A percentile compares a stretch with the other conserved stretches of the same genome.
phyloP scores from a whole-genome alignment of 495 filamentous ascomycete species.

The Xylaria telfairii region DNA sequence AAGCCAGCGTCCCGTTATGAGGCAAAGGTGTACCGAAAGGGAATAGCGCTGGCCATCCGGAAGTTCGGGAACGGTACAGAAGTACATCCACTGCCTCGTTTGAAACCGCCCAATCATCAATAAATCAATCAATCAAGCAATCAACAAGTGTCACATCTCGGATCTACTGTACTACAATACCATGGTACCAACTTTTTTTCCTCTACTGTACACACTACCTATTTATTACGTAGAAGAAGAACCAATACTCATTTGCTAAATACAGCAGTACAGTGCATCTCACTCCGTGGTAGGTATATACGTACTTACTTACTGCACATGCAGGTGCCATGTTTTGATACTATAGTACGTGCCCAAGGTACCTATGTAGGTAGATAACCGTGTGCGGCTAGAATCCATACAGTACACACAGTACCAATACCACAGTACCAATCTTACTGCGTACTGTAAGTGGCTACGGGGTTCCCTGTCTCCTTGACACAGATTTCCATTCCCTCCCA shows the following conservation, averaged over 20 bases:
- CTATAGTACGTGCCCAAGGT: too few relatives aligned
- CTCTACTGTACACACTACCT: too few relatives aligned
- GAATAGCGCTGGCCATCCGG: not conserved
- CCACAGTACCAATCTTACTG: too few relatives aligned
- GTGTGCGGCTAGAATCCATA: not conserved
- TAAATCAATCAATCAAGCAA: not conserved
- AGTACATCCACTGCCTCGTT: not conserved
- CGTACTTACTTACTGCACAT: too few relatives aligned
- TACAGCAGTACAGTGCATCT: too few relatives aligned
- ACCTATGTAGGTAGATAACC: not conserved
- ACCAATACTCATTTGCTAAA: not conserved
- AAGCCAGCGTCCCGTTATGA: slow-evolving; percentile 10
- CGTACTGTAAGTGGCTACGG: too few relatives aligned
- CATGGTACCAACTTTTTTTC: not conserved
- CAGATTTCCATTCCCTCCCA: not conserved
- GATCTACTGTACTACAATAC: not conserved
- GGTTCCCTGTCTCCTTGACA: not conserved
- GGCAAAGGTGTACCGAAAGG: not conserved
- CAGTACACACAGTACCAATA: not conserved
- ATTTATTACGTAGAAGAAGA: too few relatives aligned
- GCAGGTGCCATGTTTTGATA: slow-evolving; percentile 3
- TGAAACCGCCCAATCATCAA: not conserved
- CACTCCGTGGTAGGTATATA: too few relatives aligned
- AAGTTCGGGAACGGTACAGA: slow-evolving; percentile 7
- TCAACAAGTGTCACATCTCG: not conserved